Percentiles rank a stretch among this genome's conserved stretches.
Conservation (phyloP, 1,284 basidiomycete genomes). For the Naganishia albida region DNA sequence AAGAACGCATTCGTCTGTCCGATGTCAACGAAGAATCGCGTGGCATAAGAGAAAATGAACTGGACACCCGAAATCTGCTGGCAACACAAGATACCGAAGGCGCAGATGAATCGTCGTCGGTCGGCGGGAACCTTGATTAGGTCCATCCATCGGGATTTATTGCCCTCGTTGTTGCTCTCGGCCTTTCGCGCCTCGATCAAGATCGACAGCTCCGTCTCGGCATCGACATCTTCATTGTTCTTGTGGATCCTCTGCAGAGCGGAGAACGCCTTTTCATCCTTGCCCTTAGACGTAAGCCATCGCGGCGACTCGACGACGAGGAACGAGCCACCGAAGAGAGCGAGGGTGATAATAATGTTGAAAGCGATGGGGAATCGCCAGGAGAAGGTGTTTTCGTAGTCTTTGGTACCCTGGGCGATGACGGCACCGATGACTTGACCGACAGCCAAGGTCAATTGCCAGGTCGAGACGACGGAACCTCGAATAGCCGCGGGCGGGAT, state of each 20-base stretch:
- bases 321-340: constrained; percentile 47
- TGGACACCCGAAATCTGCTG: constrained; percentile 52
- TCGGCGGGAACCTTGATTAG: constrained; percentile 52
- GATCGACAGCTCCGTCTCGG: constrained; percentile 47
- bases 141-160: constrained; percentile 50
- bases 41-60: constrained; percentile 54
- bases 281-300: constrained; percentile 54
- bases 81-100: constrained; percentile 54
- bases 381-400: constrained; percentile 38
- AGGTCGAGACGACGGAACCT: constrained; percentile 59
- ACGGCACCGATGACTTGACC: constrained; percentile 58
- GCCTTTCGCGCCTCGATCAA: constrained; percentile 54
- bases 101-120: constrained; percentile 51
- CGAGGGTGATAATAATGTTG: constrained; percentile 54
- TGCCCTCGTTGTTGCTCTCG: constrained; percentile 48
- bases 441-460: constrained; percentile 58
- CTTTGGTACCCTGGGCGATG: constrained; percentile 57
- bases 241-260: constrained; percentile 54
- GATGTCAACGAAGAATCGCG: constrained; percentile 49
- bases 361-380: constrained; percentile 55
- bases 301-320: constrained; percentile 53
- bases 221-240: constrained; percentile 50
- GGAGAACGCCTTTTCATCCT: constrained; percentile 51
- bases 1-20: constrained; percentile 53
- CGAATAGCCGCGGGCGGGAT: constrained; percentile 55